Base-by-base conservation (phyloP, 257 asterid genomes). In the Forsythia suspensa region DNA sequence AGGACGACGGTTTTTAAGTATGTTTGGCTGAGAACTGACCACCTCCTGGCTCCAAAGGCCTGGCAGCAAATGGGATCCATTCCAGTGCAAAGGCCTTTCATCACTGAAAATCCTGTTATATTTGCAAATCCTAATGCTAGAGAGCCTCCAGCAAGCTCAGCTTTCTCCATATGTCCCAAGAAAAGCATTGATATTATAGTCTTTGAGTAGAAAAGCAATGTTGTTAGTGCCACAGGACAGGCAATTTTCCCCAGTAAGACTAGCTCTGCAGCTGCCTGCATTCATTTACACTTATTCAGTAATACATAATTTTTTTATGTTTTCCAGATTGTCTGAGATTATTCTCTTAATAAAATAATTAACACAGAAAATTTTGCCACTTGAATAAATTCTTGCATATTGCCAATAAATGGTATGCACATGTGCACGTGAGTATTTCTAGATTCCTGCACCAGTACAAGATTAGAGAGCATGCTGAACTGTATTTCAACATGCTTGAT, bases 1-100 rank as follows among this genome's bases (percentile, higher is more conserved):
- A 93, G 95, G 75, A 93, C 21, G 39, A 91, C 83, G 24, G 92
- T 91, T 59, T 86, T 88, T 59, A 88, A 72, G 80, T 90, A 93
- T 1, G 95, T 91, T 21, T 93, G 97, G 86, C 80, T 77, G 37
- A 93, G 83, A 42, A 91, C 72, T 2, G 90, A 79, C 87, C 90
- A 85, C 7, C 92, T 84, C 13, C 86, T 85, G 73, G 97, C 97
- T 0, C 97, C 97, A 37, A 73, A 93, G 77, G 97, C 97, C 39
- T 91, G 97, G 88, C 87, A 90, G 84, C 97, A 91, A 39, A 93
- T 91, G 38, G 97, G 97, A 44, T 93, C 97, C 97, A 93, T 93
- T 8, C 95, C 97, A 39, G 90, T 76, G 85, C 97, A 91, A 0
- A 93, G 87, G 0, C 97, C 97, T 67, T 91, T 93, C 87, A 93